Conservation (phyloP, 768 basidiomycete genomes). For the Dioszegia aurantiaca region DNA sequence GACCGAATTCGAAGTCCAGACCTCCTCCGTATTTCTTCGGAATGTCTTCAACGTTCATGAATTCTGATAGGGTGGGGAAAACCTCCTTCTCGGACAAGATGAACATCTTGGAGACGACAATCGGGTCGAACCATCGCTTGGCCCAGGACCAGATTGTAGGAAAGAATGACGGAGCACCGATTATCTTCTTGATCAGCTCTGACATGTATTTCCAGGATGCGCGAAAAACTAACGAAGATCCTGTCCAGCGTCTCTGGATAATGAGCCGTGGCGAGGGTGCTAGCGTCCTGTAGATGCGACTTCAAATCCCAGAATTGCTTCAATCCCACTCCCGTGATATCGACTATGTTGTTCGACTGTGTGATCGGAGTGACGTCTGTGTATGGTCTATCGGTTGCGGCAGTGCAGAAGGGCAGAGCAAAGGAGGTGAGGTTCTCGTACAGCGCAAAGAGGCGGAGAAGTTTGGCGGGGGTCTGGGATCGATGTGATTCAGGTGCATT, state of each 20-base stretch:
- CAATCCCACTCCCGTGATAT: slow-evolving; percentile 22
- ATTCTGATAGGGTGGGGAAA: slow-evolving; percentile 55
- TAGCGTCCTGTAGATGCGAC: slow-evolving; percentile 25
- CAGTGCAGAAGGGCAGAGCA: slow-evolving; percentile 17
- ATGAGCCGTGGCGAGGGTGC: slow-evolving; percentile 22
- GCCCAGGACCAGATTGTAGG: slow-evolving; percentile 81
- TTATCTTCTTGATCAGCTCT: slow-evolving; percentile 51
- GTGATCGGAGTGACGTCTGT: slow-evolving; percentile 18
- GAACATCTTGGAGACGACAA: slow-evolving; percentile 72
- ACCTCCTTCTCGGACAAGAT: slow-evolving; percentile 55
- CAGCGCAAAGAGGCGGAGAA: slow-evolving; percentile 24
- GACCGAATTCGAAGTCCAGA: slow-evolving; percentile 67
- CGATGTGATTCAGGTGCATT: neutral
- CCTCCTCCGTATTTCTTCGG: slow-evolving; percentile 72
- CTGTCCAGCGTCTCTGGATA: slow-evolving; percentile 28
- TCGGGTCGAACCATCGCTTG: slow-evolving; percentile 72
- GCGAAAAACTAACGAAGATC: slow-evolving; percentile 20
- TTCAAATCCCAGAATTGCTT: slow-evolving; percentile 27
- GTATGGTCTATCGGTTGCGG: slow-evolving; percentile 21
- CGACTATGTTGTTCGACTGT: slow-evolving; percentile 25
- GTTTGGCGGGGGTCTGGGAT: slow-evolving; percentile 8
- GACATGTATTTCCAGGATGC: neutral
- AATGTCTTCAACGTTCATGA: slow-evolving; percentile 59
- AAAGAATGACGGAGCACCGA: slow-evolving; percentile 80
- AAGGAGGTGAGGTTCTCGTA: slow-evolving; percentile 25